phyloP scores from a whole-genome alignment of 345 rosid species.

The Sonneratia alba region DNA sequence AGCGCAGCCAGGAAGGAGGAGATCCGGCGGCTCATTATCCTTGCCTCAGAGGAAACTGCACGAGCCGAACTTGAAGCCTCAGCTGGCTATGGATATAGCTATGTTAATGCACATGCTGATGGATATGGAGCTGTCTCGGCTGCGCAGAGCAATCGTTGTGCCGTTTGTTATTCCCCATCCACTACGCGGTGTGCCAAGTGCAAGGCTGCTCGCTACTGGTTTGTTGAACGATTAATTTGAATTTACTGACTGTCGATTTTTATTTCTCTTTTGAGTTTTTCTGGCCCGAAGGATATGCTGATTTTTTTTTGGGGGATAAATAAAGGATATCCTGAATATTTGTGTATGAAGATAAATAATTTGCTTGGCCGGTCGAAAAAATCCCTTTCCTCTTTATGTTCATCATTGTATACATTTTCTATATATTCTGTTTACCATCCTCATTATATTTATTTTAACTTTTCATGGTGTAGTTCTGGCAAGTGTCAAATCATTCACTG shows the following conservation, averaged over 20 bases:
- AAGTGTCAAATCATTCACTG: conserved; percentile 89
- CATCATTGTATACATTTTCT: too few relatives aligned
- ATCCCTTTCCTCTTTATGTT: too few relatives aligned
- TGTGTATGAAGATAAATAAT: not conserved
- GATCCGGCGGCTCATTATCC: conserved; percentile 59
- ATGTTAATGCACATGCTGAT: not conserved
- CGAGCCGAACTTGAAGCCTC: conserved; percentile 81
- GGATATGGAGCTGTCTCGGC: not conserved
- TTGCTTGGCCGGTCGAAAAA: too few relatives aligned
- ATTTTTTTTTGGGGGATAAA: too few relatives aligned
- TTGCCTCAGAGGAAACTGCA: conserved; percentile 77
- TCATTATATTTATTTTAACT: conserved; percentile 8
- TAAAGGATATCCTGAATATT: not conserved
- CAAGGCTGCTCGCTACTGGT: conserved; percentile 91
- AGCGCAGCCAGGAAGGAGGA: conserved; percentile 54
- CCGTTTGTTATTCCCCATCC: conserved; percentile 65
- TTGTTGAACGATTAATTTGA: conserved; percentile 11
- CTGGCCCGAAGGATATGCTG: too few relatives aligned
- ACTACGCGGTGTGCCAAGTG: conserved; percentile 80
- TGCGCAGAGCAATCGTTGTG: conserved; percentile 31
- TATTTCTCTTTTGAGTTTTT: not conserved
- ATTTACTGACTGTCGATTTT: conserved; percentile 1
- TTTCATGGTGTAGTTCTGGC: conserved; percentile 51
- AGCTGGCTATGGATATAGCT: conserved; percentile 14
- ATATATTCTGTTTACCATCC: not conserved